Conservation (phyloP, 345 rosid genomes). For the Lepidium africanum region DNA sequence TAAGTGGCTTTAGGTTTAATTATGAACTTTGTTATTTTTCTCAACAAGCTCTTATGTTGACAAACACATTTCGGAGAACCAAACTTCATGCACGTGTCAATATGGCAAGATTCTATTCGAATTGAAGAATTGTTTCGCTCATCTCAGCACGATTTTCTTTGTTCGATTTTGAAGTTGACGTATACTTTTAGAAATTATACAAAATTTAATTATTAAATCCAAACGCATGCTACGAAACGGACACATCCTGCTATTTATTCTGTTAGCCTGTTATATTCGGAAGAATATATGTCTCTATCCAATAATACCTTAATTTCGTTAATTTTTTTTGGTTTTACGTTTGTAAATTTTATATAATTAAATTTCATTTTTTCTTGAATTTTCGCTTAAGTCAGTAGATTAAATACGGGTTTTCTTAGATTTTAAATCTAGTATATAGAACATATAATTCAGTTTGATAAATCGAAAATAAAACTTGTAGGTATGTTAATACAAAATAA, state of each 20-base stretch:
- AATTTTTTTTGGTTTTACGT: too few relatives aligned
- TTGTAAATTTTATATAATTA: neutral
- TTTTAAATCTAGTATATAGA: neutral
- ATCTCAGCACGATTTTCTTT: neutral
- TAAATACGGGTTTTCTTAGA: neutral
- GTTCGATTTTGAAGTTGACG: slow-evolving; percentile 8
- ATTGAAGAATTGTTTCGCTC: neutral
- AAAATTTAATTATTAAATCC: neutral
- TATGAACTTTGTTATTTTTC: slow-evolving; percentile 3
- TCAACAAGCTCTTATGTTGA: slow-evolving; percentile 9
- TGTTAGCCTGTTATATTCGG: slow-evolving; percentile 13
- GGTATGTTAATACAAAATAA: neutral
- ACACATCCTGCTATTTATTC: neutral
- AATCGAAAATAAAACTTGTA: neutral
- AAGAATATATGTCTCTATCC: neutral
- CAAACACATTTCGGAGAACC: neutral
- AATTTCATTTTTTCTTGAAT: neutral
- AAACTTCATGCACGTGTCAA: slow-evolving; percentile 26
- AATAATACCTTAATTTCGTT: neutral
- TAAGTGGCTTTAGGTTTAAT: neutral
- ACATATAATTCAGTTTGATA: neutral
- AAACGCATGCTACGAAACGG: slow-evolving; percentile 21
- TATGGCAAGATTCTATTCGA: neutral
- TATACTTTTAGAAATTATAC: slow-evolving; percentile 15
- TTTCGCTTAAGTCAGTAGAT: neutral